Evolutionary conservation across 352 stramenopile genomes (phyloP).

Genomic region (Phytophthora sojae): DNA sequence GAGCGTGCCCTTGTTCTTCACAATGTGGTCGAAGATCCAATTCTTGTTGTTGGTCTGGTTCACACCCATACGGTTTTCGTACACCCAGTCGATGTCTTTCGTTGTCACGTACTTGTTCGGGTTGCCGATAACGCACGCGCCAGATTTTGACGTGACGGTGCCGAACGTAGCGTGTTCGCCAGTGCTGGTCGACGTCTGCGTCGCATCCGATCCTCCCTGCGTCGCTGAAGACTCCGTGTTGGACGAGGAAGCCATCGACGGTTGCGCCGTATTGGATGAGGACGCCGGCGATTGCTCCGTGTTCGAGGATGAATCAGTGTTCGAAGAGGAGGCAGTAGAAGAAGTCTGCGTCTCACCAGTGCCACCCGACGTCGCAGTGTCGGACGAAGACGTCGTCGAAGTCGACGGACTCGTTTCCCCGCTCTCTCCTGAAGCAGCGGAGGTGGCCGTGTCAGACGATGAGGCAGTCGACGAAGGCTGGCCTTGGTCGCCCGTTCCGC

Average conservation of each 20-base stretch:
- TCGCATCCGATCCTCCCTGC: conserved; percentile 19
- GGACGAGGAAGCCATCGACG: neutral
- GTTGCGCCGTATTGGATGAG: conserved; percentile 4
- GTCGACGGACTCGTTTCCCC: neutral
- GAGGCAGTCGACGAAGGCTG: conserved; percentile 1
- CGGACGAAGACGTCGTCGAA: neutral
- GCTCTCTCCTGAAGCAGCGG: conserved; percentile 1
- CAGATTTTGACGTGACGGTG: conserved; percentile 30
- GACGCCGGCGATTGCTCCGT: neutral
- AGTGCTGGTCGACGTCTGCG: conserved; percentile 10
- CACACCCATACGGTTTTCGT: conserved; percentile 31
- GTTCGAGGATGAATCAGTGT: conserved; percentile 21
- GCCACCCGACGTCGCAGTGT: neutral
- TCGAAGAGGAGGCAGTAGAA: conserved; percentile 12
- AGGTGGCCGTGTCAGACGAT: conserved; percentile 22
- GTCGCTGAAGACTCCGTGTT: conserved; percentile 12
- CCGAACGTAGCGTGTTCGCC: conserved; percentile 38
- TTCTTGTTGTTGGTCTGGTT: conserved; percentile 39
- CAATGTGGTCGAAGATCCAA: conserved; percentile 56
- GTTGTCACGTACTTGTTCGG: conserved; percentile 32
- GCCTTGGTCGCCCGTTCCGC: conserved; percentile 3
- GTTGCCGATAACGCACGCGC: conserved; percentile 36
- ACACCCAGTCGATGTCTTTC: conserved; percentile 27
- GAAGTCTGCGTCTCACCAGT: conserved; percentile 13
- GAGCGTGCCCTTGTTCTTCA: conserved; percentile 39